phyloP scores from a whole-genome alignment of 2,329 filamentous ascomycete species.

The Monosporascus sp. region DNA sequence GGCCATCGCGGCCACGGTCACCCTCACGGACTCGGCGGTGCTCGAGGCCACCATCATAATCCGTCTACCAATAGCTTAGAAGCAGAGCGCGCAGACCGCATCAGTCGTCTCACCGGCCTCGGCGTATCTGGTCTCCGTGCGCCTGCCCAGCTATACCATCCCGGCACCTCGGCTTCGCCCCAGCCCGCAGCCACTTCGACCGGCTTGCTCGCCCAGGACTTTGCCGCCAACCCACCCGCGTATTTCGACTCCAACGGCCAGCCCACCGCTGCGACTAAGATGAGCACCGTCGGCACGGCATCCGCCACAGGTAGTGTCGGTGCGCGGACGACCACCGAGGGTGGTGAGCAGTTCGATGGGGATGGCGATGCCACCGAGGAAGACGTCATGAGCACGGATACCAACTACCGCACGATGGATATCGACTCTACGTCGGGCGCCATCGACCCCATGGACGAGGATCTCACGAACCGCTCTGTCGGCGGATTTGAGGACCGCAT shows the following conservation, averaged over 20 bases:
- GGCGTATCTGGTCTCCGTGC: slow-evolving; percentile 74
- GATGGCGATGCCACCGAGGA: slow-evolving; percentile 51
- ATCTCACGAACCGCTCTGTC: slow-evolving; percentile 40
- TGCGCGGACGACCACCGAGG: slow-evolving; percentile 47
- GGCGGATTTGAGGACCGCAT: slow-evolving; percentile 64
- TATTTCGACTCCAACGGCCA: slow-evolving; percentile 79
- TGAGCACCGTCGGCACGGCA: slow-evolving; percentile 85
- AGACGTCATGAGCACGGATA: slow-evolving; percentile 67
- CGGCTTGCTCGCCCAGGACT: slow-evolving; percentile 36
- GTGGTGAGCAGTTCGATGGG: slow-evolving; percentile 49
- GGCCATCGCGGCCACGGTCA: slow-evolving; percentile 80
- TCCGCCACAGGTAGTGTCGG: slow-evolving; percentile 78
- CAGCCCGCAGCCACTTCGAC: slow-evolving; percentile 49
- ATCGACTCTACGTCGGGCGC: slow-evolving; percentile 38
- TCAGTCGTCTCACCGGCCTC: slow-evolving; percentile 88
- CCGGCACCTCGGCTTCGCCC: slow-evolving; percentile 34
- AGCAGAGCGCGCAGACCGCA: slow-evolving; percentile 88
- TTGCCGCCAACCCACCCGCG: slow-evolving; percentile 48
- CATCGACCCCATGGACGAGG: slow-evolving; percentile 31
- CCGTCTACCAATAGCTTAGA: slow-evolving; percentile 71
- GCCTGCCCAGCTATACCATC: slow-evolving; percentile 25
- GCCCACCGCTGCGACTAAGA: slow-evolving; percentile 64
- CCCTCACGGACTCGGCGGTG: slow-evolving; percentile 41
- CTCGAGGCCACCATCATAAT: slow-evolving; percentile 52
- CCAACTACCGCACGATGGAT: slow-evolving; percentile 53